phyloP scores from a whole-genome alignment of 2,329 filamentous ascomycete species.

The Helotiales sp. region DNA sequence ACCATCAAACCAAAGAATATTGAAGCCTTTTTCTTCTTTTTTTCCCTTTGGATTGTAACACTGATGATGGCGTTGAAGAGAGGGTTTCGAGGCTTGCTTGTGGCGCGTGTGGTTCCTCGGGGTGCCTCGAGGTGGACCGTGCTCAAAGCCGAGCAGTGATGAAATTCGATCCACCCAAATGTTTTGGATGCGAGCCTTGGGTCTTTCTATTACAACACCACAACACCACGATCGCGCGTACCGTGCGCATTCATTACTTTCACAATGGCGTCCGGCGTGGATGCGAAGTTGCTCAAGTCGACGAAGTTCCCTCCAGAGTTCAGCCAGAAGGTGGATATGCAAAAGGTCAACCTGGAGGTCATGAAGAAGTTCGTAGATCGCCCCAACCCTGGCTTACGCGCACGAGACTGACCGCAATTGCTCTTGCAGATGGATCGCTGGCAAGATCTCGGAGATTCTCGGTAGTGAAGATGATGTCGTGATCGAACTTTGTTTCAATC shows the following conservation, averaged over 20 bases:
- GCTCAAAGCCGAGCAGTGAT: slow-evolving; percentile 13
- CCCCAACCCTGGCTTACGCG: slow-evolving; percentile 13
- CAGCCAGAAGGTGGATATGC: slow-evolving; percentile 93
- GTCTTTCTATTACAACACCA: background rate
- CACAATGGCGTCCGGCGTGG: slow-evolving; percentile 78
- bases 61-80: too few species aligned
- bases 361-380: slow-evolving; percentile 81
- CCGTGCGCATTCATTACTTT: slow-evolving; percentile 7
- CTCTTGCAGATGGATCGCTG: slow-evolving; percentile 79
- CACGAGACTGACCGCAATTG: slow-evolving; percentile 18
- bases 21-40: too few species aligned
- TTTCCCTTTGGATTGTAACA: too few species aligned
- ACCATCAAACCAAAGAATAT: too few species aligned
- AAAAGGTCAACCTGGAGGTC: slow-evolving; percentile 93
- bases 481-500: slow-evolving; percentile 75
- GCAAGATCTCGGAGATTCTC: slow-evolving; percentile 82
- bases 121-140: background rate
- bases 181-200: slow-evolving; percentile 4
- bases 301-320: slow-evolving; percentile 96
- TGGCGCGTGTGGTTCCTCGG: too few species aligned
- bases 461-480: slow-evolving; percentile 96
- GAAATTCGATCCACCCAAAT: slow-evolving; percentile 13
- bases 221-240: slow-evolving; percentile 6
- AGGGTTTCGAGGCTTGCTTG: too few species aligned
- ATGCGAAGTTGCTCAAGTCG: slow-evolving; percentile 84